Evolutionary conservation across 1,139 yeast genomes (phyloP).

Genomic region (Scheffersomyces cryptocercus): DNA sequence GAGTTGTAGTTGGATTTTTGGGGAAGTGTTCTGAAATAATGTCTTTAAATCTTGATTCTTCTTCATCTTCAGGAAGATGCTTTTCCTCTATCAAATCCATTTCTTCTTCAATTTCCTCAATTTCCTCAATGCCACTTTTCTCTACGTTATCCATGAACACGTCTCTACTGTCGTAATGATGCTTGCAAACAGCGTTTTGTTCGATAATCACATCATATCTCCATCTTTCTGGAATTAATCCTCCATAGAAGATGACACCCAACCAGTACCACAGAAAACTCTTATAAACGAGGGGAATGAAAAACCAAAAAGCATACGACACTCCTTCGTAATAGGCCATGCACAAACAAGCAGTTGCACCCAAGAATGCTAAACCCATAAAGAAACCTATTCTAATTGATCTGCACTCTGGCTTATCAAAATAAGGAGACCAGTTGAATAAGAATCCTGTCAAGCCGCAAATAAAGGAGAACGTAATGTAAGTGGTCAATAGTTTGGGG

Average conservation of each 20-base stretch:
- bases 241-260: conserved; percentile 88
- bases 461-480: conserved; percentile 59
- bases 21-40: conserved; percentile 58
- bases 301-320: conserved; percentile 49
- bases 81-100: conserved; percentile 31
- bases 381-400: conserved; percentile 82
- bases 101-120: conserved; percentile 38
- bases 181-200: conserved; percentile 33
- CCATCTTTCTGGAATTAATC: conserved; percentile 88
- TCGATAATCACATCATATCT: conserved; percentile 62
- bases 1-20: conserved; percentile 45
- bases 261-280: conserved; percentile 71
- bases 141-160: conserved; percentile 39
- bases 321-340: conserved; percentile 61
- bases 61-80: conserved; percentile 8
- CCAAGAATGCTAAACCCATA: conserved; percentile 75
- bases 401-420: conserved; percentile 85
- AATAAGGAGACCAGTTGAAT: conserved; percentile 88
- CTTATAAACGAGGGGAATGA: conserved; percentile 61
- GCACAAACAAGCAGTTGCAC: conserved; percentile 64
- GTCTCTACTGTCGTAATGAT: conserved; percentile 23
- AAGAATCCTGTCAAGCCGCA: conserved; percentile 74
- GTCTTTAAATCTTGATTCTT: conserved; percentile 28
- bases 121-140: conserved; percentile 46
- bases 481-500: conserved; percentile 48